Evolutionary conservation across 2,329 filamentous ascomycete genomes (phyloP).

Genomic region (Pseudogymnoascus sp.): DNA sequence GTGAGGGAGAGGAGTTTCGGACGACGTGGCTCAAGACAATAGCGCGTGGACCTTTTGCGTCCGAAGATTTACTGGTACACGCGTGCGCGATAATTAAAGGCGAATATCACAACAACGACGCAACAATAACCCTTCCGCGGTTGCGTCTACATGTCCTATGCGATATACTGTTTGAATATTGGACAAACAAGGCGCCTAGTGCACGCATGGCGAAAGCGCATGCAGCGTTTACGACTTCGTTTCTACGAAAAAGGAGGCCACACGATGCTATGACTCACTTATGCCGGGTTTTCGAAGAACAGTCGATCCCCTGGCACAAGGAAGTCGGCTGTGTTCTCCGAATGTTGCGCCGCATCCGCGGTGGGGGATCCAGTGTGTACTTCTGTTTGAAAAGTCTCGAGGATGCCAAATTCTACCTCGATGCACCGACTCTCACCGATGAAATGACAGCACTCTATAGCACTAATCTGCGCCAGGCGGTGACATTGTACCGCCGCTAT

Average conservation of each 20-base stretch:
- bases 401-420: neutral
- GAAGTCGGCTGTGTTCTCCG: neutral
- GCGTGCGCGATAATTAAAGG: neutral
- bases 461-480: neutral
- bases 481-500: constrained; percentile 6
- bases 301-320: constrained; percentile 11
- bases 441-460: constrained; percentile 7
- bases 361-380: neutral
- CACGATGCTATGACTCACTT: constrained; percentile 7
- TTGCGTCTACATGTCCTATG: constrained; percentile 4
- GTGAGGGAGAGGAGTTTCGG: neutral
- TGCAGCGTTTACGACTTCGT: constrained; percentile 13
- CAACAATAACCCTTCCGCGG: constrained; percentile 8
- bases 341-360: constrained; percentile 7
- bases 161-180: constrained; percentile 17
- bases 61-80: constrained; percentile 4
- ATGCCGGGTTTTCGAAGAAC: constrained; percentile 15
- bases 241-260: neutral
- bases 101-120: neutral
- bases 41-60: neutral
- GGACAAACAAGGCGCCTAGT: constrained; percentile 17
- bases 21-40: constrained; percentile 3
- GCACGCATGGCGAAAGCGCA: constrained; percentile 11
- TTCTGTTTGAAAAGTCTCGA: neutral
- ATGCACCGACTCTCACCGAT: neutral